Conservation (phyloP, 768 basidiomycete species). For the Leccinum fibrillosum region DNA sequence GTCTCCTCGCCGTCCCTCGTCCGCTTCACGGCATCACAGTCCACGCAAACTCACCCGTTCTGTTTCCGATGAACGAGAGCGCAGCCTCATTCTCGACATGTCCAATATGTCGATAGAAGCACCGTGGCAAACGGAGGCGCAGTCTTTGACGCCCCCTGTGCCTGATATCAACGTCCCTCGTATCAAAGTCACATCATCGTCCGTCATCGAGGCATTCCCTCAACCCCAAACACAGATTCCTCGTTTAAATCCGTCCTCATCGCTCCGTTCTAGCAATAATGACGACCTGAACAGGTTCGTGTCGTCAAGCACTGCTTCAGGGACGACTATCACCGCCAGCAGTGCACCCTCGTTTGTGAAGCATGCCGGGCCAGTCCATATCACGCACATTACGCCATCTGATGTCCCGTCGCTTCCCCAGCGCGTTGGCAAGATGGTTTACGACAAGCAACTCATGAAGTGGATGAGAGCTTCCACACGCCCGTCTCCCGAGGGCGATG, state of each 20-base stretch:
- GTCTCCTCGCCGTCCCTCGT: conserved; percentile 32
- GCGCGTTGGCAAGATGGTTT: conserved; percentile 83
- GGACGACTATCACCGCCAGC: conserved; percentile 65
- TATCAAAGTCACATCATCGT: conserved; percentile 29
- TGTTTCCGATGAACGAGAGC: conserved; percentile 41
- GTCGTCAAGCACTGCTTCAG: conserved; percentile 81
- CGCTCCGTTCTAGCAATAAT: conserved; percentile 49
- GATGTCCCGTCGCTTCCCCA: conserved; percentile 77
- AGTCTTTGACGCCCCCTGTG: conserved; percentile 10
- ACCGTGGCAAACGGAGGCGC: conserved; percentile 28
- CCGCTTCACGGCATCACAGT: conserved; percentile 39
- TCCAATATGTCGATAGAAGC: conserved; percentile 45
- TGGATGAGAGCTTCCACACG: conserved; percentile 70
- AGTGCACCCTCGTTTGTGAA: conserved; percentile 84
- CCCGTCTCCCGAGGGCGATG: conserved; percentile 29
- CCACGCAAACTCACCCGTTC: conserved; percentile 42
- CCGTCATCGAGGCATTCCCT: conserved; percentile 24
- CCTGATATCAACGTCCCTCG: conserved; percentile 19
- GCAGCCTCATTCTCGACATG: conserved; percentile 38
- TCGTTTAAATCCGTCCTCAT: conserved; percentile 47
- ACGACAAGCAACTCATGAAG: conserved; percentile 76
- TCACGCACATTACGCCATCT: conserved; percentile 75
- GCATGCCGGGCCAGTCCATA: conserved; percentile 73
- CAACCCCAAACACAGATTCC: conserved; percentile 32
- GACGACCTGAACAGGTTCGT: conserved; percentile 87